A percentile compares a stretch with the other conserved stretches of the same genome.
phyloP scores from a whole-genome alignment of 805 yeast genomes.

The Ascoidea tarda region DNA sequence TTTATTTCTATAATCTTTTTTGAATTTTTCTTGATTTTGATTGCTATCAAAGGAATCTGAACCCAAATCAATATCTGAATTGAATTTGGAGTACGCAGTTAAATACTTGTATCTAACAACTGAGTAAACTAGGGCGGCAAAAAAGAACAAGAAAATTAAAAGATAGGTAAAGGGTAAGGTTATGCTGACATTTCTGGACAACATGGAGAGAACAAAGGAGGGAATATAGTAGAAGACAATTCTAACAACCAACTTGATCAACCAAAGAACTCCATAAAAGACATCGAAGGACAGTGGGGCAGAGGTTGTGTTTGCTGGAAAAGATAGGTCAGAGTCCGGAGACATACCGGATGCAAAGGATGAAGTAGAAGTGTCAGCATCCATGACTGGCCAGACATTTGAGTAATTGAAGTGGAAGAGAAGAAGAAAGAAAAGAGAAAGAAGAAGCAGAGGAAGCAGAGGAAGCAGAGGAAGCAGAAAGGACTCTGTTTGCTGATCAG shows the following conservation, averaged over 20 bases:
- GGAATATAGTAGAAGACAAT: conserved; percentile 12
- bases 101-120: conserved; percentile 48
- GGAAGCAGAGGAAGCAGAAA: too few species aligned
- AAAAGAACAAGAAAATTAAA: conserved; percentile 17
- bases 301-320: too few species aligned
- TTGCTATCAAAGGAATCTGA: conserved; percentile 17
- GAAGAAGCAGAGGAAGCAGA: too few species aligned
- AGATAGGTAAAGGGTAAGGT: conserved; percentile 37
- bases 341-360: too few species aligned
- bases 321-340: too few species aligned
- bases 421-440: too few species aligned
- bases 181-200: conserved; percentile 33
- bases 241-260: neutral
- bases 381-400: too few species aligned
- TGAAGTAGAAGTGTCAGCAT: too few species aligned
- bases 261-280: neutral
- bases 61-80: conserved; percentile 29
- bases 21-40: conserved; percentile 6
- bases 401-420: too few species aligned
- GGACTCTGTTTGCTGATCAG: too few species aligned
- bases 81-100: conserved; percentile 43
- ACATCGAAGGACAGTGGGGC: too few species aligned
- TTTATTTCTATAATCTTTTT: neutral
- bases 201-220: conserved; percentile 16
- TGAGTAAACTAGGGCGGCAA: conserved; percentile 25